phyloP scores from a whole-genome alignment of 2,329 filamentous ascomycete genomes.

The Penicillium griseofulvum region DNA sequence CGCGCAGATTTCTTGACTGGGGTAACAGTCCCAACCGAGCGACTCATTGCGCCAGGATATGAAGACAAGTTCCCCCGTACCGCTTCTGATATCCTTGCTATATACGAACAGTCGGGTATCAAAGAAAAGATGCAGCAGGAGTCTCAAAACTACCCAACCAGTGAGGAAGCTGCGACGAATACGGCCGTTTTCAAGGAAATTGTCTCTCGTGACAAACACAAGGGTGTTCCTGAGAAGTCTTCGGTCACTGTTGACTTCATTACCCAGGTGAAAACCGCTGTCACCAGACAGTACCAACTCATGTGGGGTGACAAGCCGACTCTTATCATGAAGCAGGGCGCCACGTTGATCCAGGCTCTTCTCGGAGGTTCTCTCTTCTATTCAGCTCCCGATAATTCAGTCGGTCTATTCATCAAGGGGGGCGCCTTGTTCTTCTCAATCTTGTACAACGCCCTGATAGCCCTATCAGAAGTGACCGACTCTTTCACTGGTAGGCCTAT shows the following conservation, averaged over 20 bases:
- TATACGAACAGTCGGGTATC: background rate
- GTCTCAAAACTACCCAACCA: background rate
- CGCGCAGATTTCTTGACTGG: background rate
- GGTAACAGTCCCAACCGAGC: background rate
- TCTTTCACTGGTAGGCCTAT: background rate
- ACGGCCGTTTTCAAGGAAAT: background rate
- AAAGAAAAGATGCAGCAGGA: background rate
- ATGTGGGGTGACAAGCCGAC: background rate
- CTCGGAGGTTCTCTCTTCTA: background rate
- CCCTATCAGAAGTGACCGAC: background rate
- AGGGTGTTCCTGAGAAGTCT: background rate
- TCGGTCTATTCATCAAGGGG: background rate
- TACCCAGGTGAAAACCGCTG: background rate
- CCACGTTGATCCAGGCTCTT: background rate
- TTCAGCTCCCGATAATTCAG: background rate
- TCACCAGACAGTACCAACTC: background rate
- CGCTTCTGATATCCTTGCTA: background rate
- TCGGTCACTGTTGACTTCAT: background rate
- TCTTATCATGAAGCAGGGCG: background rate
- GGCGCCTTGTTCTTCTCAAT: background rate
- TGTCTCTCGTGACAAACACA: background rate
- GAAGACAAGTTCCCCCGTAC: background rate
- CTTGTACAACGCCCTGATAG: background rate
- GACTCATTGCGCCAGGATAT: background rate
- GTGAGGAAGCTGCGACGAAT: background rate